Evolutionary conservation across 2,329 filamentous ascomycete genomes (phyloP).

Genomic region (Metarhizium guizhouense): DNA sequence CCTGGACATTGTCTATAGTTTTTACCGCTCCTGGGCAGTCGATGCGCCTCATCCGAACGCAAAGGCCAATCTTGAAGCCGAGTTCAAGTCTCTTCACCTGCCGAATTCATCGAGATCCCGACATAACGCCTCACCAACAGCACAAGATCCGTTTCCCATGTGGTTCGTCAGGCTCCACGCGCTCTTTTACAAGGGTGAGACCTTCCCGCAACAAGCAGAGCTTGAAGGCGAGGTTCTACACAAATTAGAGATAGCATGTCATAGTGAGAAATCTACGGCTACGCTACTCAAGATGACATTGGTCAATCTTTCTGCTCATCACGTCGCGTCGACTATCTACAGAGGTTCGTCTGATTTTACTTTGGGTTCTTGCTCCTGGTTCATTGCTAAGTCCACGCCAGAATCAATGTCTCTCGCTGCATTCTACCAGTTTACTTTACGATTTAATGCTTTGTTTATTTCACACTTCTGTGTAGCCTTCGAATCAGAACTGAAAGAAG

Average conservation of each 20-base stretch:
- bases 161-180: conserved; percentile 87
- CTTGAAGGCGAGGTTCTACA: conserved; percentile 79
- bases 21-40: conserved; percentile 75
- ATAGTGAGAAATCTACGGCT: conserved; percentile 54
- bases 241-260: conserved; percentile 64
- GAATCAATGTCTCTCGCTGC: conserved; percentile 36
- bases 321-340: conserved; percentile 43
- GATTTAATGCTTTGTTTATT: conserved; percentile 72
- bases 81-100: conserved; percentile 54
- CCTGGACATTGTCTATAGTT: conserved; percentile 77
- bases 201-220: conserved; percentile 68
- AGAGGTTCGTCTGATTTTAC: conserved; percentile 20
- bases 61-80: conserved; percentile 65
- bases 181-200: conserved; percentile 68
- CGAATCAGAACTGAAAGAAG: conserved; percentile 51
- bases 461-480: conserved; percentile 62
- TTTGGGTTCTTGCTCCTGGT: not conserved
- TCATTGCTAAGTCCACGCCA: conserved; percentile 11
- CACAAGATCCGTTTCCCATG: conserved; percentile 56
- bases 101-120: conserved; percentile 24
- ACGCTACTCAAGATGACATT: conserved; percentile 71
- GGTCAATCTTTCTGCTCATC: conserved; percentile 78
- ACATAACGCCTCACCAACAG: conserved; percentile 34
- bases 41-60: conserved; percentile 68
- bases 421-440: conserved; percentile 57